phyloP scores from a whole-genome alignment of 2,329 filamentous ascomycete genomes.

The Aspergillus aculeatus region DNA sequence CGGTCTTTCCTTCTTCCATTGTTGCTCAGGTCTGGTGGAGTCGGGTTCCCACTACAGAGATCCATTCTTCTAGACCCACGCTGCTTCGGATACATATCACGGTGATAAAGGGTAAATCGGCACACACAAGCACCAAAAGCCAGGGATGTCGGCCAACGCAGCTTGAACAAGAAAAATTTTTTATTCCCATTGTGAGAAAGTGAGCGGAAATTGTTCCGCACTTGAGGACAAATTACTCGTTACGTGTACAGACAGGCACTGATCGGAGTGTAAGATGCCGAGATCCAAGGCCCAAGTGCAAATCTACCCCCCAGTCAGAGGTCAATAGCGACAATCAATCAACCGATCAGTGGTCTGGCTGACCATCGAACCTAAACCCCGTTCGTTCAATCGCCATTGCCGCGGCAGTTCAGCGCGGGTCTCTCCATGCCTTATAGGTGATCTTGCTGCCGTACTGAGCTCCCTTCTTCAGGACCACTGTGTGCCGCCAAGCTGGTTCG shows the following conservation, averaged over 20 bases:
- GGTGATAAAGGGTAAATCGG: slow-evolving; percentile 17
- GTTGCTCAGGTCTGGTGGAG: neutral
- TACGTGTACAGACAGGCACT: neutral
- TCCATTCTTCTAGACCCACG: neutral
- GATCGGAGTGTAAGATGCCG: neutral
- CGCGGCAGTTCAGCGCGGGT: slow-evolving; percentile 35
- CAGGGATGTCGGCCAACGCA: slow-evolving; percentile 7
- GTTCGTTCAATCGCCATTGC: neutral
- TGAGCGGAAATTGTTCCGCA: neutral
- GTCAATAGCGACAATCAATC: neutral
- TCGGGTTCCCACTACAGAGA: neutral
- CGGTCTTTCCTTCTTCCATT: neutral
- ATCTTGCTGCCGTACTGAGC: slow-evolving; percentile 77
- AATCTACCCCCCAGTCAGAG: neutral
- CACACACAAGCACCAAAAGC: slow-evolving; percentile 6
- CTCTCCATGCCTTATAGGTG: slow-evolving; percentile 83
- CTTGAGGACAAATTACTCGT: neutral
- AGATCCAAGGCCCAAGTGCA: slow-evolving; percentile 4
- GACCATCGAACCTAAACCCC: neutral
- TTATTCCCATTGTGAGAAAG: neutral
- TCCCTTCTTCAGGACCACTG: slow-evolving; percentile 80
- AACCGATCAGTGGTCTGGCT: neutral
- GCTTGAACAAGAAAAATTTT: neutral
- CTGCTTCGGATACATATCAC: slow-evolving; percentile 12
- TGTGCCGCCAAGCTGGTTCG: slow-evolving; percentile 72